Evolutionary conservation across 306 rosid species (phyloP), one percentile per base, ranked within the genome.

Genomic region (Gillenia trifoliata): DNA sequence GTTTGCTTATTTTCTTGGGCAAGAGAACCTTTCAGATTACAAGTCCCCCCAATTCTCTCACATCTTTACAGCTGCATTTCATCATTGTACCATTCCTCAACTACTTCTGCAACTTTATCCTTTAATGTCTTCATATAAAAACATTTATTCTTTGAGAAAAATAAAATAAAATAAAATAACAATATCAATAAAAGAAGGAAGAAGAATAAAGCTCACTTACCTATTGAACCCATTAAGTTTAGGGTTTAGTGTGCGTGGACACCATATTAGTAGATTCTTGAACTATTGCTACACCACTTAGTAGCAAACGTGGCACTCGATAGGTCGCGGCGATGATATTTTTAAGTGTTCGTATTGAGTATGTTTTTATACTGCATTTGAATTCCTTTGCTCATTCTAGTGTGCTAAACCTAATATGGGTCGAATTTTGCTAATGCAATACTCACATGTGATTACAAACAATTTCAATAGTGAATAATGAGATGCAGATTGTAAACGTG

Each of bases 21-120:
- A 43, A 71, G 36, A 4, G 57, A 6, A 72, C 20, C 57, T 59
- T 66, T 82, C 75, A 50, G 19, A 28, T 49, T 59, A 57, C n/a
- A 29, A 28, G 64, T 16, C 43, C 20, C 47, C 68, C 26, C 26
- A 20, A 2, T 33, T 72, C 47, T 50, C 81, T 61, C 56, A 50
- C 29, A 11, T 64, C 62, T 75, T 63, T 68, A 63, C 86, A 80
- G 75, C 83, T 77, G 71, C 78, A 6, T 20, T 29, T 19, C 81
- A 75, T 78, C 50, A 64, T 79, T 65, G 60, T 19, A 23, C 55
- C 61, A 30, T 17, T 54, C 56, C 40, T 66, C 75, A 45, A 61
- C 83, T 1, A 60, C 79, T 33, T 33, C 22, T 20, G 45, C 68
- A 33, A 17, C 68, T 64, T 64, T 31, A 33, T 34, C 16, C 28